These are phyloP conservation scores for Globisporangium spinosum DNA, from an alignment of 352 stramenopile species.

Conservation along the genomic window DNA sequence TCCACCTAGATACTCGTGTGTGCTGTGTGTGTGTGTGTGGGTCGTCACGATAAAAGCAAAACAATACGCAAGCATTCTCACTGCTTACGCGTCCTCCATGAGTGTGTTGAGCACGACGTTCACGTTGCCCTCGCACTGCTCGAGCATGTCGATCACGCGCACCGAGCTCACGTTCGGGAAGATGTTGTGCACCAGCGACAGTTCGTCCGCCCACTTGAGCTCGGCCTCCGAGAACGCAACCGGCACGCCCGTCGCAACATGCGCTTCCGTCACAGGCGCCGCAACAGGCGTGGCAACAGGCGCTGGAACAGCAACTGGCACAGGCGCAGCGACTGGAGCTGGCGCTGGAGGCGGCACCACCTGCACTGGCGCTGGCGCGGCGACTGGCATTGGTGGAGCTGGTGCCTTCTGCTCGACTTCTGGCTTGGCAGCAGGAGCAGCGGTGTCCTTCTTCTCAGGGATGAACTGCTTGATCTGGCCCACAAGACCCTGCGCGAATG, in stretches of 20 bases:
- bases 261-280: slow-evolving; percentile 6
- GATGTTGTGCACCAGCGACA: slow-evolving; percentile 58
- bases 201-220: slow-evolving; percentile 68
- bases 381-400: slow-evolving; percentile 4
- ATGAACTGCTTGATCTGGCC: slow-evolving; percentile 62
- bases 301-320: slow-evolving; percentile 7
- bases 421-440: slow-evolving; percentile 6
- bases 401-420: slow-evolving; percentile 22
- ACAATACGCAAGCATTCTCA: neutral
- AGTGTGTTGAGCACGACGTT: slow-evolving; percentile 73
- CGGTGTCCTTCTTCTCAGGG: slow-evolving; percentile 42
- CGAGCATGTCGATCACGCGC: slow-evolving; percentile 53
- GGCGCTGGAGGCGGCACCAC: slow-evolving; percentile 6
- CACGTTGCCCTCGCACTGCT: slow-evolving; percentile 62
- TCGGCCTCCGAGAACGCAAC: slow-evolving; percentile 55
- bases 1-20: slow-evolving; percentile 1
- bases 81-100: slow-evolving; percentile 42
- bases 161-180: slow-evolving; percentile 50
- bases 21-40: neutral
- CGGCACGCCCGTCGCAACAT: slow-evolving; percentile 20
- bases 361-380: neutral
- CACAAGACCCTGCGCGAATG: slow-evolving; percentile 63
- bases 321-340: slow-evolving; percentile 7
- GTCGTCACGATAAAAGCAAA: neutral
- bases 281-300: neutral